Percentiles rank a stretch among this genome's conserved stretches.
phyloP scores from a whole-genome alignment of 2,329 filamentous ascomycete species.

The Curvularia sp. region DNA sequence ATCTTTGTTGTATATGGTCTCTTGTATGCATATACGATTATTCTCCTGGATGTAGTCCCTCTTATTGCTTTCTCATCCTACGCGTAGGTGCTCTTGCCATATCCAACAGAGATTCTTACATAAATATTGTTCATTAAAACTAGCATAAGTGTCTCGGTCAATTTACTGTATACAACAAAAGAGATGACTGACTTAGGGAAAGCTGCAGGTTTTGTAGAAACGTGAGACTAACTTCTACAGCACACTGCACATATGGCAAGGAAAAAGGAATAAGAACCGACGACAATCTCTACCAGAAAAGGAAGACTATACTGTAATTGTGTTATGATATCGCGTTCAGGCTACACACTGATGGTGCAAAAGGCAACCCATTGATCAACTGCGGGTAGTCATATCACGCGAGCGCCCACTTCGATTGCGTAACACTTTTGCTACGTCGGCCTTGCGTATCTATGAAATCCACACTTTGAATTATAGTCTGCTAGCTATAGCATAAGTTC shows the following conservation, averaged over 20 bases:
- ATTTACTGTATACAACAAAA: neutral
- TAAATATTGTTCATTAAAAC: neutral
- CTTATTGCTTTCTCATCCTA: neutral
- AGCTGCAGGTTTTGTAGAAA: neutral
- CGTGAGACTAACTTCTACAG: no score
- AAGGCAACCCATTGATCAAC: neutral
- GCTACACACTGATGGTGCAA: neutral
- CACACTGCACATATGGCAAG: neutral
- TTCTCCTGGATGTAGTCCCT: neutral
- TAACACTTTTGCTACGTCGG: neutral
- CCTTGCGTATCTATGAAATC: neutral
- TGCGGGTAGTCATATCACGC: neutral
- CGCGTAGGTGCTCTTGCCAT: neutral
- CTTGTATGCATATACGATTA: neutral
- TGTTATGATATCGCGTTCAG: neutral
- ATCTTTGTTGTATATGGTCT: no score
- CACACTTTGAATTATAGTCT: neutral
- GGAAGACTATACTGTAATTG: neutral
- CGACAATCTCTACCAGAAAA: neutral
- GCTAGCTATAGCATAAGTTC: neutral
- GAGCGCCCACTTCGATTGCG: neutral
- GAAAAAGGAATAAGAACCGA: neutral
- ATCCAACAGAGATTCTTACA: neutral
- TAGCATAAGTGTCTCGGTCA: neutral
- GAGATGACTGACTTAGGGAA: no score